Percentiles rank a stretch among this genome's conserved stretches.
Evolutionary conservation across 192 early-diverging fungal genomes (phyloP).

Genomic region (Gaertneriomyces semiglobifer): DNA sequence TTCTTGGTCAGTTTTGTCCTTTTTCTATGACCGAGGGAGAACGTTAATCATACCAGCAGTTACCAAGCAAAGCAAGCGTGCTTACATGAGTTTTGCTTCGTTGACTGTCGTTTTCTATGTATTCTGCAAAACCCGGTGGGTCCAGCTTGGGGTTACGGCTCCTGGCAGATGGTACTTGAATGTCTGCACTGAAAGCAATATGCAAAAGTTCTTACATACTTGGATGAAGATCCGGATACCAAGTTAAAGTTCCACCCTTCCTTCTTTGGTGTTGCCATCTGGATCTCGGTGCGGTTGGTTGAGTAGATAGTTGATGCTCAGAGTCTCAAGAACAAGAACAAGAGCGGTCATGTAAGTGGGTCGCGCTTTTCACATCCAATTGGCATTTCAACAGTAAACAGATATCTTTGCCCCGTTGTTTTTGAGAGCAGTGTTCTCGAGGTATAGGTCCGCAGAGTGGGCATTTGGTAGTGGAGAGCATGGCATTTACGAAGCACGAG

Average conservation of each 20-base stretch:
- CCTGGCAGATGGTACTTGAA: neutral
- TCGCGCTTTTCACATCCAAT: too few species aligned
- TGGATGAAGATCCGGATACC: too few species aligned
- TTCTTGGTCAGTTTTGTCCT: constrained; percentile 21
- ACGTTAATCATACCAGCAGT: neutral
- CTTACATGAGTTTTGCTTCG: neutral
- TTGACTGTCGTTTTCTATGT: neutral
- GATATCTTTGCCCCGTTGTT: too few species aligned
- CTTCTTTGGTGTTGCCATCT: too few species aligned
- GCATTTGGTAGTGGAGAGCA: neutral
- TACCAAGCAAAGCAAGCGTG: neutral
- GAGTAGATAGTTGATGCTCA: too few species aligned
- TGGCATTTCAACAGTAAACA: too few species aligned
- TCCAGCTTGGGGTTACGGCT: constrained; percentile 23
- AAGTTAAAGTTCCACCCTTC: too few species aligned
- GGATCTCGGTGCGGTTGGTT: too few species aligned
- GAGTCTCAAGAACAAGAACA: too few species aligned
- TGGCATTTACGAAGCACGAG: constrained; percentile 20
- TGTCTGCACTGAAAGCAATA: too few species aligned
- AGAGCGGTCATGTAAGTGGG: too few species aligned
- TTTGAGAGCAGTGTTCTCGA: neutral
- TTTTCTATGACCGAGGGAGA: constrained; percentile 4
- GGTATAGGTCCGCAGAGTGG: neutral
- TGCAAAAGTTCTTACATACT: too few species aligned
- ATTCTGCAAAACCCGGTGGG: constrained; percentile 24